Evolutionary conservation across 768 basidiomycete species (phyloP).

Genomic region (Megacollybia marginata): DNA sequence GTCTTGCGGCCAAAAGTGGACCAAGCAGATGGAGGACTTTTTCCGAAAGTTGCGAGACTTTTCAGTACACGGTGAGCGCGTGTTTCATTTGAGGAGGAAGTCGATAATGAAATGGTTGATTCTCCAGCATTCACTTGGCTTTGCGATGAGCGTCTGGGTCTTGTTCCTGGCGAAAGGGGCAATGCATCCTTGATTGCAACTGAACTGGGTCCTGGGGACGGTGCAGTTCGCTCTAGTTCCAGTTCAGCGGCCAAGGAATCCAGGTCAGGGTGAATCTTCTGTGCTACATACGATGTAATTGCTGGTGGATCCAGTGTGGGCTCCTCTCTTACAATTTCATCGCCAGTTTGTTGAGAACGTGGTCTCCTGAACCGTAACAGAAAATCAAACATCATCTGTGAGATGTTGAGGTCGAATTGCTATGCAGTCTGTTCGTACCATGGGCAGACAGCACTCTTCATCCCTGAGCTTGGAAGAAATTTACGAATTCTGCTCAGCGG

Average conservation of each 20-base stretch:
- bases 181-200: background rate
- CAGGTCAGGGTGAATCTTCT: background rate
- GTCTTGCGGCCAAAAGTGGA: conserved; percentile 2
- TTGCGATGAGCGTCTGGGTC: background rate
- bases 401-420: no score
- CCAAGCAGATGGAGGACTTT: conserved; percentile 1
- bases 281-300: no score
- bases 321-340: no score
- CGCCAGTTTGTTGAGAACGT: no score
- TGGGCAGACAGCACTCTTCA: no score
- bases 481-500: no score
- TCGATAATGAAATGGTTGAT: background rate
- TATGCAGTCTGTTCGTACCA: no score
- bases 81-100: background rate
- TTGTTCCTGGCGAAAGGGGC: background rate
- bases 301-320: no score
- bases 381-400: no score
- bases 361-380: no score
- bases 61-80: background rate
- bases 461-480: no score
- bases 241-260: background rate
- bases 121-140: background rate
- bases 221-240: background rate
- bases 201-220: background rate
- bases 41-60: background rate